Base-by-base conservation (phyloP, 768 basidiomycete species). In the Mycena belliarum region DNA sequence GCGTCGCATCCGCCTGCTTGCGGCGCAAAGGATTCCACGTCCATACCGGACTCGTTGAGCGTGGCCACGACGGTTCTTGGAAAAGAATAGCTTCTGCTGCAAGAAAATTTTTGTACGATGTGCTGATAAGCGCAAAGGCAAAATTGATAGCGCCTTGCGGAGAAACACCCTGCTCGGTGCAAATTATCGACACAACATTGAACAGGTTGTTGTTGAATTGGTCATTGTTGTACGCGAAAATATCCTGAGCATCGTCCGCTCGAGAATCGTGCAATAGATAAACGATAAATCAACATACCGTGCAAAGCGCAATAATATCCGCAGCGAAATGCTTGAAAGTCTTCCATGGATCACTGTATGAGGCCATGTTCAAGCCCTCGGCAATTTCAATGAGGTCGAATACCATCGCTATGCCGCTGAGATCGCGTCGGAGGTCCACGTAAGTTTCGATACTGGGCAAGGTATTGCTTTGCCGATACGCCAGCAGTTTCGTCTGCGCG, bases 321-420 rank as follows among this genome's bases (percentile, higher is more conserved):
- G 76, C 72, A 2, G 81, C 81, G 46, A 73, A 65, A 26, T 72
- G 66, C 35, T 71, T 74, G 10, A 86, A 63, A 15, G 66, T 65
- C 23, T 50, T 55, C 15, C 82, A 55, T 8, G 18, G 5, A 16
- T 67, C 60, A 14, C 66, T 66, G 20, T 63, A 59, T 4, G 66
- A 11, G 9, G 49, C 23, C n/a, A 54, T 15, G 4, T 60, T 54
- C 25, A 82, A 65, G n/a, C 81, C 79, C 42, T 80, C 81, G 0
- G 79, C 73, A 54, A 83, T 73, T 59, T 85, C 78, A 33, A 85
- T 72, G 57, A 88, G 70, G 59, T 78, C 77, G 46, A 87, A 73
- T 9, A 81, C 67, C 68, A 87, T 72, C 38, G 71, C 68, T 15
- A 78, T 65, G 6, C 85, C 85, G 43, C 78, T 78, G 53, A 78